Percentiles rank a stretch among this genome's conserved stretches.
phyloP scores from a whole-genome alignment of 2,329 filamentous ascomycete species.

The Remersonia thermophila region DNA sequence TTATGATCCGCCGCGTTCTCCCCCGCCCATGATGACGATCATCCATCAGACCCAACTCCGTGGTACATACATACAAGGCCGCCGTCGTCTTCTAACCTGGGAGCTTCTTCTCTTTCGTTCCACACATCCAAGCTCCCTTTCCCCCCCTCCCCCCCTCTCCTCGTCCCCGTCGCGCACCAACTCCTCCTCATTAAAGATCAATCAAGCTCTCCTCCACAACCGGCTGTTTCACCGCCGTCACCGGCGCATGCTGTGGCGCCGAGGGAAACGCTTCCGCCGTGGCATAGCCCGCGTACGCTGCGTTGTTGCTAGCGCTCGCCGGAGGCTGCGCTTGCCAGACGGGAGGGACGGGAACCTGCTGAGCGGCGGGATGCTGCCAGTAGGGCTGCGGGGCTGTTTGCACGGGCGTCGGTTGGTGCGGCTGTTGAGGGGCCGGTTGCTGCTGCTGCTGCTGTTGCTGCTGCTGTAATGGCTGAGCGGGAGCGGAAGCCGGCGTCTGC shows the following conservation, averaged over 20 bases:
- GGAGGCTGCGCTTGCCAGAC: conserved; percentile 29
- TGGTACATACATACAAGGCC: too few species aligned
- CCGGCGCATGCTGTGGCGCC: conserved; percentile 49
- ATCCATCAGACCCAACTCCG: too few species aligned
- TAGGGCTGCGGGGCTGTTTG: conserved; percentile 32
- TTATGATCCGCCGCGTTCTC: too few species aligned
- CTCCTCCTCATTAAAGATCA: conserved; percentile 58
- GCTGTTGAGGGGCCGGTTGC: conserved; percentile 21
- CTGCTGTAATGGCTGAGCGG: conserved; percentile 26
- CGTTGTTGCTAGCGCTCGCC: conserved; percentile 15
- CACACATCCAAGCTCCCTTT: neutral
- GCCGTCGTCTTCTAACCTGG: too few species aligned
- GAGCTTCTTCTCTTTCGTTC: neutral
- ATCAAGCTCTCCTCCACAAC: conserved; percentile 67
- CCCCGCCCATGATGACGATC: too few species aligned
- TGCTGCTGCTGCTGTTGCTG: conserved; percentile 22
- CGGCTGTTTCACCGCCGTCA: conserved; percentile 29
- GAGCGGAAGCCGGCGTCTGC: conserved; percentile 27
- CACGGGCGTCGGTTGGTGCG: conserved; percentile 4
- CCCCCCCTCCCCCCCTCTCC: too few species aligned
- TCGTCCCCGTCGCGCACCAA: too few species aligned
- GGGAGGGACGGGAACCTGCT: conserved; percentile 27
- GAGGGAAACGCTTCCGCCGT: conserved; percentile 52
- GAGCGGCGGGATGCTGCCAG: conserved; percentile 34
- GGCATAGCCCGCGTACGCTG: conserved; percentile 34